These are phyloP conservation scores for Sisymbrium irio DNA, from an alignment of 345 rosid species.

Conservation along the genomic window DNA sequence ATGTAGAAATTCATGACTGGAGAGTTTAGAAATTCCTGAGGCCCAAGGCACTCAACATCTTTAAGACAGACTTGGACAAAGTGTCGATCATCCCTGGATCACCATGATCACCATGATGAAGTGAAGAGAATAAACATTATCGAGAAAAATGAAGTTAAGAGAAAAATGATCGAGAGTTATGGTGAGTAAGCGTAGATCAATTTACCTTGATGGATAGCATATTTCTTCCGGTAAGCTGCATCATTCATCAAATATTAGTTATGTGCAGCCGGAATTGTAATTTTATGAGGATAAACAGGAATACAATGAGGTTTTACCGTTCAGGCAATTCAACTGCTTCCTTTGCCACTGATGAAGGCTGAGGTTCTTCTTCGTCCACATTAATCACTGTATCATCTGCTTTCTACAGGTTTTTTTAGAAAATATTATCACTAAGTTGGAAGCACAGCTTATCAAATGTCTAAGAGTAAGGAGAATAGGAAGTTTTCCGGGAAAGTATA, in stretches of 20 bases:
- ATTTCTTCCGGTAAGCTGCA: slow-evolving; percentile 60
- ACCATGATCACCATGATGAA: slow-evolving; percentile 24
- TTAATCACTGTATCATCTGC: slow-evolving; percentile 58
- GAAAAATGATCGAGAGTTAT: neutral
- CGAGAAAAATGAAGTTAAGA: slow-evolving; percentile 11
- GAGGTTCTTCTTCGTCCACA: slow-evolving; percentile 70
- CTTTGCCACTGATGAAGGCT: slow-evolving; percentile 34
- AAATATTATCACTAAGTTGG: slow-evolving; percentile 1
- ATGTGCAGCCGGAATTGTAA: slow-evolving; percentile 13
- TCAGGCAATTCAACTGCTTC: slow-evolving; percentile 42
- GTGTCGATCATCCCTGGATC: slow-evolving; percentile 66
- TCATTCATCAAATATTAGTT: slow-evolving; percentile 21
- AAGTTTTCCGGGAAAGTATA: neutral
- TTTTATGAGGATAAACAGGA: neutral
- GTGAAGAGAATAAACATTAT: slow-evolving; percentile 1
- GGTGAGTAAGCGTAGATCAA: neutral
- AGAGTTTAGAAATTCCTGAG: slow-evolving; percentile 64
- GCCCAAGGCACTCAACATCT: slow-evolving; percentile 66
- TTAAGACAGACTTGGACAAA: slow-evolving; percentile 57
- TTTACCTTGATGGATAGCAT: slow-evolving; percentile 76
- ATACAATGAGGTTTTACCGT: slow-evolving; percentile 41
- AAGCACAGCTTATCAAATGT: neutral
- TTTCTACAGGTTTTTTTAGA: slow-evolving; percentile 13
- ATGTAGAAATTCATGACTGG: slow-evolving; percentile 84
- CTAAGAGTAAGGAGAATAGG: neutral